Conservation (phyloP, 208 protist genomes). For the Crithidia thermophila region DNA sequence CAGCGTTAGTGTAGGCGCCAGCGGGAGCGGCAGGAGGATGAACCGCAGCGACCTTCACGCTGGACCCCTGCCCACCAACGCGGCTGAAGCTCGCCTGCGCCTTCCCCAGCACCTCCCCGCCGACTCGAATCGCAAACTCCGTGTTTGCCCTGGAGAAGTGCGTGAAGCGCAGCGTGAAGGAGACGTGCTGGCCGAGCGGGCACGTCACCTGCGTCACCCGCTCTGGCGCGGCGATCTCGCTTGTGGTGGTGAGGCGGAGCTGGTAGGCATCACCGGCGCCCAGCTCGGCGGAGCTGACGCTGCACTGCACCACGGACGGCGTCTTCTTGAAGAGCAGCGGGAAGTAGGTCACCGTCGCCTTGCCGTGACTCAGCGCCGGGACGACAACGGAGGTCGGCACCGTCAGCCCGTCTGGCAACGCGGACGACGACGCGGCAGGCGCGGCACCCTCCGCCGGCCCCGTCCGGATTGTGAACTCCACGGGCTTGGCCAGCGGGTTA, state of each 20-base stretch:
- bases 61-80: slow-evolving; percentile 30
- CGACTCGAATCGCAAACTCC: slow-evolving; percentile 87
- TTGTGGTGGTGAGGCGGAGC: slow-evolving; percentile 64
- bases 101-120: slow-evolving; percentile 30
- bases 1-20: not conserved
- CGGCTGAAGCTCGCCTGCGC: slow-evolving; percentile 15
- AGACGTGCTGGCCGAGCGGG: slow-evolving; percentile 79
- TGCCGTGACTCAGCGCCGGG: slow-evolving; percentile 54
- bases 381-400: slow-evolving; percentile 66
- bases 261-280: slow-evolving; percentile 77
- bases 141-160: slow-evolving; percentile 68
- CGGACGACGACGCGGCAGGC: not conserved
- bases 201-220: slow-evolving; percentile 80
- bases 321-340: slow-evolving; percentile 78
- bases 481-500: slow-evolving; percentile 89
- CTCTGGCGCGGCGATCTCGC: slow-evolving; percentile 59
- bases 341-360: slow-evolving; percentile 87
- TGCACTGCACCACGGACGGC: slow-evolving; percentile 66
- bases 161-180: slow-evolving; percentile 77
- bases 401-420: slow-evolving; percentile 50
- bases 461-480: slow-evolving; percentile 64
- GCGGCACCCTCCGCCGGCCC: slow-evolving; percentile 44
- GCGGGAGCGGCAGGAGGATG: not conserved
- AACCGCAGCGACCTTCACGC: slow-evolving; percentile 30
- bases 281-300: slow-evolving; percentile 79